Percentiles rank a stretch among this genome's conserved stretches.
phyloP scores from a whole-genome alignment of 352 stramenopile species.

The Pythium diclinum region DNA sequence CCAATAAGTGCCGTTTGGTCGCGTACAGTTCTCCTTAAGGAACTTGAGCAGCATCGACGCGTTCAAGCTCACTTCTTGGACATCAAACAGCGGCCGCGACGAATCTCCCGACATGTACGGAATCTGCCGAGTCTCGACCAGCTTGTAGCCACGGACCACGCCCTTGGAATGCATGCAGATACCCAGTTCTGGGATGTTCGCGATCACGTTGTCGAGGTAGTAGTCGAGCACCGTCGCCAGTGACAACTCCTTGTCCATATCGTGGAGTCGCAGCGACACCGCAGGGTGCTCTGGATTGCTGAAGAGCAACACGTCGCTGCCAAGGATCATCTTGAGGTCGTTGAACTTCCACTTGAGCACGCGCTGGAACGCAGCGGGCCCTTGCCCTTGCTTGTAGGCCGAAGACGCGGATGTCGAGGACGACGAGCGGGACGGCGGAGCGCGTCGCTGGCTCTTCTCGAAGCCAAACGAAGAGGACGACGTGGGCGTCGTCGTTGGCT shows the following conservation, averaged over 20 bases:
- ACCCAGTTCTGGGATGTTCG: constrained; percentile 81
- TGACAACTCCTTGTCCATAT: constrained; percentile 85
- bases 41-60: constrained; percentile 86
- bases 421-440: constrained; percentile 3
- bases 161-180: constrained; percentile 88
- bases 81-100: constrained; percentile 63
- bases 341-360: constrained; percentile 87
- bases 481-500: neutral
- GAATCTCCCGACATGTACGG: constrained; percentile 69
- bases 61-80: constrained; percentile 86
- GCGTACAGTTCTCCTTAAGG: constrained; percentile 79
- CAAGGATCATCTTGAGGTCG: constrained; percentile 85
- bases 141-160: constrained; percentile 80
- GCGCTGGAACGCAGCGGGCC: constrained; percentile 56
- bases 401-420: constrained; percentile 13
- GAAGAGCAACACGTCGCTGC: constrained; percentile 80
- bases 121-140: constrained; percentile 80
- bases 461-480: constrained; percentile 19
- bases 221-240: constrained; percentile 82
- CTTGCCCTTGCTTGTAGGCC: constrained; percentile 16
- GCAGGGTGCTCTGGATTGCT: constrained; percentile 81
- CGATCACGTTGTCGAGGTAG: constrained; percentile 87
- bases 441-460: constrained; percentile 5
- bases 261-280: constrained; percentile 80
- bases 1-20: constrained; percentile 84